phyloP scores from a whole-genome alignment of 768 basidiomycete genomes.

The Peribolospora baueri region DNA sequence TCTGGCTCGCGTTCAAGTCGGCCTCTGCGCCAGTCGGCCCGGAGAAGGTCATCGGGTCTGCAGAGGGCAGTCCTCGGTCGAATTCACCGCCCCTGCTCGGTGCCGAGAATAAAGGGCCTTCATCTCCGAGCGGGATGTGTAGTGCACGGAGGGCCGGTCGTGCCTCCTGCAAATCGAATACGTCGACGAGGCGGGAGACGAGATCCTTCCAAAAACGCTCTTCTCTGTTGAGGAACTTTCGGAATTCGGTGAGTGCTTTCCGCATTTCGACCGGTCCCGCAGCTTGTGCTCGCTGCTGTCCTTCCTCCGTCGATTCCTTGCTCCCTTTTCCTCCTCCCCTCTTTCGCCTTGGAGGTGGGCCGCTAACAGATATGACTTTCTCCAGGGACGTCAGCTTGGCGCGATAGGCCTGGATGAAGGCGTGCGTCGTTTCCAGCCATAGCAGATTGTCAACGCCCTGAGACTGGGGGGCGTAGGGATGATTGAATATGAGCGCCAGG shows the following conservation, averaged over 20 bases:
- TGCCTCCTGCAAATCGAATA: slow-evolving; percentile 45
- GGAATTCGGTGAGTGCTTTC: slow-evolving; percentile 65
- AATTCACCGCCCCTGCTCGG: background rate
- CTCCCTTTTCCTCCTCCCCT: background rate
- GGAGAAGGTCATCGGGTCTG: background rate
- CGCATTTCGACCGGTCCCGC: slow-evolving; percentile 43
- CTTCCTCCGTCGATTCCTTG: background rate
- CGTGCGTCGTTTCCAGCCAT: slow-evolving; percentile 82
- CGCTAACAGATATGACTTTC: slow-evolving; percentile 17
- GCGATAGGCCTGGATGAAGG: slow-evolving; percentile 62
- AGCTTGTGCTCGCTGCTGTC: slow-evolving; percentile 1
- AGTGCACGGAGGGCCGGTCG: slow-evolving; percentile 33
- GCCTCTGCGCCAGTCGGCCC: background rate
- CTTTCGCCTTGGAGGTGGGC: slow-evolving; percentile 1
- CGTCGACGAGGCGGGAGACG: slow-evolving; percentile 44
- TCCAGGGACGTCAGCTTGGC: slow-evolving; percentile 44
- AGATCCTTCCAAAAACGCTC: slow-evolving; percentile 77
- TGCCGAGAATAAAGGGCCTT: too few relatives aligned
- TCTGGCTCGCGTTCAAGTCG: slow-evolving; percentile 19
- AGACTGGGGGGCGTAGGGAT: slow-evolving; percentile 46
- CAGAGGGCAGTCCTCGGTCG: background rate
- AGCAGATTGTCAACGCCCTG: slow-evolving; percentile 59
- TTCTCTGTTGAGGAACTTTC: slow-evolving; percentile 68
- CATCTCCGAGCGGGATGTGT: slow-evolving; percentile 21
- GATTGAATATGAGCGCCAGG: slow-evolving; percentile 39